A percentile compares a stretch with the other conserved stretches of the same genome.
Conservation (phyloP, 495 filamentous ascomycete species). For the Trichoderma gamsii region DNA sequence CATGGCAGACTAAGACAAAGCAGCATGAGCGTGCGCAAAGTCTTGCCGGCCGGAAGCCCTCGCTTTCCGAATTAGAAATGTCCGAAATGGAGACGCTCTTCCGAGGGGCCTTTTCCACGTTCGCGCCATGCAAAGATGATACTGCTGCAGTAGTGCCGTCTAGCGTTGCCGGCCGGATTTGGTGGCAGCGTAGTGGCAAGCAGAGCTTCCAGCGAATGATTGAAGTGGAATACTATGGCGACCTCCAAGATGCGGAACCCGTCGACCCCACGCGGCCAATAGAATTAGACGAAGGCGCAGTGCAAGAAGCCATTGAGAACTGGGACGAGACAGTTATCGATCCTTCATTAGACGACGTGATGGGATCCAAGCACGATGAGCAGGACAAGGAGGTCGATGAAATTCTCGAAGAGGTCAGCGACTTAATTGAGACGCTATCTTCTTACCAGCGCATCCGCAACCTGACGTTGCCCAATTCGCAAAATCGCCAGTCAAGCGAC, state of each 20-base stretch:
- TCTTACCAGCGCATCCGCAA: slow-evolving; percentile 84
- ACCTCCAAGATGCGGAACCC: slow-evolving; percentile 16
- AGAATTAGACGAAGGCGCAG: slow-evolving; percentile 31
- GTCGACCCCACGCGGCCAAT: slow-evolving; percentile 15
- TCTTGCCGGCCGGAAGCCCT: slow-evolving; percentile 53
- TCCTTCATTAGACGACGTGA: slow-evolving; percentile 45
- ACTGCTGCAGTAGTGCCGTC: slow-evolving; percentile 64
- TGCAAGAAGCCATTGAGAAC: slow-evolving; percentile 37
- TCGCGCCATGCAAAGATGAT: slow-evolving; percentile 80
- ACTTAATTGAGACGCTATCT: slow-evolving; percentile 74
- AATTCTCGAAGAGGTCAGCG: slow-evolving; percentile 71
- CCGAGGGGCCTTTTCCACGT: slow-evolving; percentile 77
- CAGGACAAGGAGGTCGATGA: slow-evolving; percentile 64
- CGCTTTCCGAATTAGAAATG: slow-evolving; percentile 47
- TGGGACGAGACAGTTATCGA: slow-evolving; percentile 46
- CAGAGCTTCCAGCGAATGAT: slow-evolving; percentile 46
- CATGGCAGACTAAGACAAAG: slow-evolving; percentile 56
- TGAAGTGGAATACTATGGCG: slow-evolving; percentile 32
- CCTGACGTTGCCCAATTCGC: slow-evolving; percentile 48
- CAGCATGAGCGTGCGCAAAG: slow-evolving; percentile 68
- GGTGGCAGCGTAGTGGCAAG: slow-evolving; percentile 77
- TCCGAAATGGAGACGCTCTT: slow-evolving; percentile 69
- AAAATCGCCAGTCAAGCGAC: slow-evolving; percentile 43
- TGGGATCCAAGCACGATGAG: slow-evolving; percentile 40
- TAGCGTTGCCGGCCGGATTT: slow-evolving; percentile 66